Evolutionary conservation across 257 asterid genomes (phyloP).

Genomic region (Fraxinus pennsylvanica): DNA sequence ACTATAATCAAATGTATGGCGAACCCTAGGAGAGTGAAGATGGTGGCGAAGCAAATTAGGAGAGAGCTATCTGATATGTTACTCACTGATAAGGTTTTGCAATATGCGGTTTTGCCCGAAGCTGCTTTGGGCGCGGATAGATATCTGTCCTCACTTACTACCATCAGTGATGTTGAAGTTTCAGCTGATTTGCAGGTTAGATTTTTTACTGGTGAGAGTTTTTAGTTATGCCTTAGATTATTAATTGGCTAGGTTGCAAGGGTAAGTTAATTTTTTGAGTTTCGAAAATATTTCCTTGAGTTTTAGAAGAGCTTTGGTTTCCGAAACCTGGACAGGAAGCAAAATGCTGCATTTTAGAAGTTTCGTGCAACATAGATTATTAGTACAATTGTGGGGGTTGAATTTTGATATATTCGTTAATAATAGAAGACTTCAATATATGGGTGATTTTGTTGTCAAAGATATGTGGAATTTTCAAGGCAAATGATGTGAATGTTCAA

Average conservation of each 20-base stretch:
- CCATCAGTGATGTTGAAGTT: constrained; percentile 89
- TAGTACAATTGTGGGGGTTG: not conserved
- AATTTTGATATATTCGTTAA: not conserved
- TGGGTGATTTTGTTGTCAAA: constrained; percentile 5
- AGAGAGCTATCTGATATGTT: constrained; percentile 94
- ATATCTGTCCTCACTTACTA: constrained; percentile 85
- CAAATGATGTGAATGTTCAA: constrained; percentile 19
- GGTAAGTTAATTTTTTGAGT: not conserved
- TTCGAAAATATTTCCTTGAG: not conserved
- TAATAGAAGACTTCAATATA: not conserved
- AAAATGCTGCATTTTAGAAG: not conserved
- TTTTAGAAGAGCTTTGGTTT: not conserved
- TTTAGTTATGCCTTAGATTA: too few species aligned
- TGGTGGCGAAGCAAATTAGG: constrained; percentile 94
- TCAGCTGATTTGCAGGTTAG: constrained; percentile 92
- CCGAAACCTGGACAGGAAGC: not conserved
- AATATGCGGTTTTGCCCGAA: constrained; percentile 89
- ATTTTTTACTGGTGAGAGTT: not conserved
- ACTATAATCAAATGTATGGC: constrained; percentile 73
- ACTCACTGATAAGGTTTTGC: constrained; percentile 84
- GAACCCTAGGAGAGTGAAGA: constrained; percentile 88
- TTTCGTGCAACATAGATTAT: not conserved
- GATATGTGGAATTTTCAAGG: constrained; percentile 23
- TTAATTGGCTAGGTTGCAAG: too few species aligned
- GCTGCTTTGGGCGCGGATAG: constrained; percentile 96